Evolutionary conservation across 108 stramenopile genomes (phyloP), one percentile per base, ranked within the genome.

Genomic region (Cyclotella kingstonii): DNA sequence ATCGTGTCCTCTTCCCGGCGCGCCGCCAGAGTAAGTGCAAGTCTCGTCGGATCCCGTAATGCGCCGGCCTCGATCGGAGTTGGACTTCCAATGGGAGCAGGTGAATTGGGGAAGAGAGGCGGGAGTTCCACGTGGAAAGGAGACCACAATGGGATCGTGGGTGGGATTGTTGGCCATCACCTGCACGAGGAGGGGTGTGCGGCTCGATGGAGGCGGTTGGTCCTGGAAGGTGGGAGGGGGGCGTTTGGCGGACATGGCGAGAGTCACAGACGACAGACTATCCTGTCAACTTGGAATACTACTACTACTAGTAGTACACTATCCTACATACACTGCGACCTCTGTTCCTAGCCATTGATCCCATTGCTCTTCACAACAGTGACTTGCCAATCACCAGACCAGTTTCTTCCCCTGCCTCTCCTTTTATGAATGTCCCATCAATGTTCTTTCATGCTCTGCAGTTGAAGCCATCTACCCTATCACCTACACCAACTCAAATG

Each of bases 121-220:
- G 14, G 89, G 89, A 17, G 84, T 36, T 35, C 89, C 89, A 29
- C 84, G 59, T 0, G 89, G 89, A 54, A 91, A 91, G 14, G 89
- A 87, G 38, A 86, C 85, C 1, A 90, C 82, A 28, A 90, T 67
- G 6, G 89, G 89, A 57, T 81, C 76, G 22, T 76, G 46, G 23
- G 21, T 42, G 12, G 82, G 48, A 49, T 78, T 54, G 60, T 36
- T 63, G 30, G 51, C 22, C 4, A 54, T 22, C n/a, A 71, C 70
- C 63, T 55, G 6, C 14, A 71, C 70, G 10, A 33, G 19, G 17
- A 57, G 11, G 19, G 53, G 36, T 10, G 52, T n/a, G 14, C 36
- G 4, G 41, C 17, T 46, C 39, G 43, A 23, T 35, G 50, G 27
- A 19, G 29, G 11, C 9, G 10, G 26, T 51, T 51, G 21, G 45